Evolutionary conservation across 1,284 basidiomycete genomes (phyloP).

Genomic region (Ustilago vetiveriae): DNA sequence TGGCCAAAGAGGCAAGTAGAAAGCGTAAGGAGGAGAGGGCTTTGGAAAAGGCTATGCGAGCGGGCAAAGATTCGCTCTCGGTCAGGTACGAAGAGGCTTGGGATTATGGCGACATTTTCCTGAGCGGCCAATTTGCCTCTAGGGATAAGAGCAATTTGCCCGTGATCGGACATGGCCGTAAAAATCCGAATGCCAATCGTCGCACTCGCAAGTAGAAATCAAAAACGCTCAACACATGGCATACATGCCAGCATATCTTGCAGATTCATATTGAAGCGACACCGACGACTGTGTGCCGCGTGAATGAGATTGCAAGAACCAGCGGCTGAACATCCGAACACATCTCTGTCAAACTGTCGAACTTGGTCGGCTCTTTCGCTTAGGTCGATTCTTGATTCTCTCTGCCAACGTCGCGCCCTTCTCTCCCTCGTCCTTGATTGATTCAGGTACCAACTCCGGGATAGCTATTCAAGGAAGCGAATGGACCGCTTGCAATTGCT

Average conservation of each 20-base stretch:
- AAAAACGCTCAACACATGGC: too few relatives aligned
- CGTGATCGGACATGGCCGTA: slow-evolving; percentile 61
- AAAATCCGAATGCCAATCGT: slow-evolving; percentile 62
- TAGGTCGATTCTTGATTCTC: slow-evolving; percentile 35
- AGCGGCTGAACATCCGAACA: background rate
- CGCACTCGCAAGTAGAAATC: slow-evolving; percentile 33
- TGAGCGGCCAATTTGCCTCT: slow-evolving; percentile 39
- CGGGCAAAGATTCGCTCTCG: slow-evolving; percentile 59
- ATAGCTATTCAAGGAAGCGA: slow-evolving; percentile 27
- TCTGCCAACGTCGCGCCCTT: slow-evolving; percentile 22
- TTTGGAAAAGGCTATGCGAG: slow-evolving; percentile 46
- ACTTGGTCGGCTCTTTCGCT: slow-evolving; percentile 27
- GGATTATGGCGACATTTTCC: slow-evolving; percentile 60
- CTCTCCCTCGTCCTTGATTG: background rate
- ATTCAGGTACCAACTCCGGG: slow-evolving; percentile 23
- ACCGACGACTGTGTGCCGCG: too few relatives aligned
- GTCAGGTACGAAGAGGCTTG: slow-evolving; percentile 64
- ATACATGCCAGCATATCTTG: too few relatives aligned
- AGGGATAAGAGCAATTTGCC: slow-evolving; percentile 50
- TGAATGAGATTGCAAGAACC: background rate
- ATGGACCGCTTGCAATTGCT: slow-evolving; percentile 18
- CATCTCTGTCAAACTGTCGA: background rate
- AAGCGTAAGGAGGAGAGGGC: slow-evolving; percentile 58
- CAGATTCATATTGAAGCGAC: too few relatives aligned
- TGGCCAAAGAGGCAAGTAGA: slow-evolving; percentile 52